These are phyloP conservation scores for Talaromyces albobiverticillius DNA, from an alignment of 2,329 filamentous ascomycete species.

Conservation along the genomic window DNA sequence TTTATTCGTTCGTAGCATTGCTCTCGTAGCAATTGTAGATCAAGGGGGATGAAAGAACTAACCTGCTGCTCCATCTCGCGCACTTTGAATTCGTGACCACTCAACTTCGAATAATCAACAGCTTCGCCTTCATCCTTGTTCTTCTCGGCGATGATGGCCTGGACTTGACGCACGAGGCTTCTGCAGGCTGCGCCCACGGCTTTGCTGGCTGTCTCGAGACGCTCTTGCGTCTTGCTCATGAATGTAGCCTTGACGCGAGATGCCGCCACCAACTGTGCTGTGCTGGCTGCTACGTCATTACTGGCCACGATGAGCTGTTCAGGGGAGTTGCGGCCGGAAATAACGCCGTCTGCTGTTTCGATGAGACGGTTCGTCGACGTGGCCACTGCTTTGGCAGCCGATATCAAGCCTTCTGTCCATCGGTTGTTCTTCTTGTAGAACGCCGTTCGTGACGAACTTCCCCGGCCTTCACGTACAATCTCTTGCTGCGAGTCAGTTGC, in stretches of 20 bases:
- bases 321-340: conserved; percentile 85
- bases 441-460: conserved; percentile 79
- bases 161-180: conserved; percentile 84
- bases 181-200: conserved; percentile 88
- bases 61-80: conserved; percentile 99
- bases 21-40: neutral
- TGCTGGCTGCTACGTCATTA: conserved; percentile 94
- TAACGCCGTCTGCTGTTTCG: conserved; percentile 94
- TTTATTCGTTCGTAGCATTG: no score
- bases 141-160: conserved; percentile 86
- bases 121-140: conserved; percentile 72
- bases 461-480: conserved; percentile 90
- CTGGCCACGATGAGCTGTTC: conserved; percentile 98
- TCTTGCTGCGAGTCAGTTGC: conserved; percentile 91
- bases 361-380: conserved; percentile 92
- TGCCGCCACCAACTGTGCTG: conserved; percentile 92
- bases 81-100: conserved; percentile 96
- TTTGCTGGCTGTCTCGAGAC: conserved; percentile 85
- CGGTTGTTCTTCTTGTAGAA: conserved; percentile 99
- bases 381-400: conserved; percentile 93
- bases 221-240: conserved; percentile 96
- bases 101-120: conserved; percentile 84
- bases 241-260: conserved; percentile 95
- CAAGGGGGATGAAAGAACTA: conserved; percentile 34
- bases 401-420: conserved; percentile 97